A percentile compares a stretch with the other conserved stretches of the same genome.
Conservation (phyloP, 1,284 basidiomycete species). For the Rhodotorula sp. region DNA sequence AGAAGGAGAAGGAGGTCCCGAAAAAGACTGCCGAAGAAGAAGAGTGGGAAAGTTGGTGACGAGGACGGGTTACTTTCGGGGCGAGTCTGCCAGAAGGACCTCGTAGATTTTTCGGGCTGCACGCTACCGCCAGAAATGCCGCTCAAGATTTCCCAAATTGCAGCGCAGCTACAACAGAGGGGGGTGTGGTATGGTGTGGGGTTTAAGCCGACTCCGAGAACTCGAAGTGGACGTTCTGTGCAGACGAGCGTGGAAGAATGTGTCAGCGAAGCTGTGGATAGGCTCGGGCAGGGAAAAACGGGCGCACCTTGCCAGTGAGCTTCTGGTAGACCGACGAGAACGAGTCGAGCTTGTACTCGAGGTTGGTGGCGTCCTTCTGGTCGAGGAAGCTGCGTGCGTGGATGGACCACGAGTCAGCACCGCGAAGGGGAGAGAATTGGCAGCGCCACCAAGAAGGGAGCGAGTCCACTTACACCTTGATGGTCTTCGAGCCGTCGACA, state of each 20-base stretch:
- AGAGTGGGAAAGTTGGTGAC: slow-evolving; percentile 21
- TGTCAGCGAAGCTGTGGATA: neutral
- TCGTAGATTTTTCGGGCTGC: neutral
- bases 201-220: slow-evolving; percentile 1
- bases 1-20: slow-evolving; percentile 2
- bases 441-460: slow-evolving; percentile 11
- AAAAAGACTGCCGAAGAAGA: slow-evolving; percentile 13
- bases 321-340: slow-evolving; percentile 90
- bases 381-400: slow-evolving; percentile 75
- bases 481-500: slow-evolving; percentile 84
- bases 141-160: slow-evolving; percentile 5
- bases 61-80: too few relatives aligned
- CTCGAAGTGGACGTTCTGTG: slow-evolving; percentile 4
- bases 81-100: neutral
- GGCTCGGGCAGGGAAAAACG: neutral
- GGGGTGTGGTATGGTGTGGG: neutral
- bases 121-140: neutral
- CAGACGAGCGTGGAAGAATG: neutral
- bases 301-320: slow-evolving; percentile 11
- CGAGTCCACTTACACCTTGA: slow-evolving; percentile 77
- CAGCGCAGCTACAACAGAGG: neutral
- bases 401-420: neutral
- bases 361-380: slow-evolving; percentile 94
- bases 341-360: slow-evolving; percentile 99
- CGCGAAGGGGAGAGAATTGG: neutral